Evolutionary conservation across 2,329 filamentous ascomycete species (phyloP), one percentile per base, ranked within the genome.

Genomic region (Alternaria triticimaculans): DNA sequence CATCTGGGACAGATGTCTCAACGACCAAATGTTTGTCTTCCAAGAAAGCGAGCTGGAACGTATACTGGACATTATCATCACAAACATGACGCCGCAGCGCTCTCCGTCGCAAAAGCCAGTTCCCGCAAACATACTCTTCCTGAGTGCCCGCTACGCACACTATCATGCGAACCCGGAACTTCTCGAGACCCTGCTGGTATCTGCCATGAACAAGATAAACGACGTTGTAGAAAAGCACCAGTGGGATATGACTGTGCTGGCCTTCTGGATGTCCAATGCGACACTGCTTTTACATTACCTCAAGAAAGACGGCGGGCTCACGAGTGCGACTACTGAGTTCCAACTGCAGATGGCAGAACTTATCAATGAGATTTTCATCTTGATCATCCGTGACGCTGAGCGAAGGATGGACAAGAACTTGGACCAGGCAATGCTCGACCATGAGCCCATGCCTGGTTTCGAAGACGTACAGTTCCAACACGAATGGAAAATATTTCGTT

Each of bases 11-110:
- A 87, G 92, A 72, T 99, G 96, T 80, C 85, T 97, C 53, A 93
- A 97, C 77, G 96, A 99, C 78, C 96, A 99, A 79, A 99, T 99
- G 96, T 99, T 99, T 78, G 96, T 99, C 41, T 99, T 99, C 78
- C 96, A 99, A 79, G 95, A 98, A 71, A 91, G 89, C 77, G 95
- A 99, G 76, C 87, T 99, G 55, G 92, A 95, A 62, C 90, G 91
- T 62, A 97, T 99, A 74, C 87, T 99, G 70, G 92, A 97, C 77
- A 96, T 98, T 59, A 90, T 98, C 77, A 97, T 99, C 76, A 98
- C 95, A 65, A 95, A 96, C 75, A 98, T 99, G 96, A 96, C 93
- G 1, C 96, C 96, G 1, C 94, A 97, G 81, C 87, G 96, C 72
- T 97, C 95, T 28, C 93, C 94, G 0, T 92, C 94, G n/a, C 96